These are phyloP conservation scores for Wakefieldia striispora DNA, from an alignment of 768 basidiomycete genomes.

Conservation along the genomic window DNA sequence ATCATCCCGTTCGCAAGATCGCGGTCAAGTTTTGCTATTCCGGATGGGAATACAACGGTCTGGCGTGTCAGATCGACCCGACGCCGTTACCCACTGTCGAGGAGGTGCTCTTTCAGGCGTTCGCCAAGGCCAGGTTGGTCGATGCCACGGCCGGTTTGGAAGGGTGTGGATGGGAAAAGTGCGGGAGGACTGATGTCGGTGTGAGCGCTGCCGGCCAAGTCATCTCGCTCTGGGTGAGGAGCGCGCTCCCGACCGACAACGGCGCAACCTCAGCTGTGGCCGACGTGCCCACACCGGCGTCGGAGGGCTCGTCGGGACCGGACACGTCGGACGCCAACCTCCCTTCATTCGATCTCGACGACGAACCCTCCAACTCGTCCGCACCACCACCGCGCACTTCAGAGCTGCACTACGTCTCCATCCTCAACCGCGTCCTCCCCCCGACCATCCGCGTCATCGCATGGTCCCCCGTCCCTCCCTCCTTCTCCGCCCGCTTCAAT, in stretches of 20 bases:
- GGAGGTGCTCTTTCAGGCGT: conserved; percentile 74
- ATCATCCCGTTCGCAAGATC: conserved; percentile 81
- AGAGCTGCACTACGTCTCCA: conserved; percentile 74
- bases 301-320: background rate
- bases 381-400: conserved; percentile 25
- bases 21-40: conserved; percentile 92
- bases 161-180: conserved; percentile 87
- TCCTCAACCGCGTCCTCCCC: conserved; percentile 87
- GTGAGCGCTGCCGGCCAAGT: conserved; percentile 96
- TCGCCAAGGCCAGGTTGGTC: conserved; percentile 75
- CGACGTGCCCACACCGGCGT: conserved; percentile 12
- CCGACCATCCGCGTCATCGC: conserved; percentile 86
- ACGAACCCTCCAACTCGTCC: conserved; percentile 38
- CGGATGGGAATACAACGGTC: conserved; percentile 88
- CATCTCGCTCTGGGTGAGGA: conserved; percentile 86
- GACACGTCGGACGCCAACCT: conserved; percentile 9
- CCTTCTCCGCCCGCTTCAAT: conserved; percentile 86
- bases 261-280: background rate
- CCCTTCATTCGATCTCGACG: conserved; percentile 33
- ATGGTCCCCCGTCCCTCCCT: conserved; percentile 82
- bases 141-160: conserved; percentile 72
- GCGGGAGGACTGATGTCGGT: conserved; percentile 92
- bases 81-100: conserved; percentile 90
- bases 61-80: conserved; percentile 72
- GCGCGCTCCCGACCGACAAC: conserved; percentile 42